Percentiles rank a stretch among this genome's conserved stretches.
These are phyloP conservation scores for Crucihimalaya himalaica DNA, from an alignment of 345 rosid genomes.

Conservation along the genomic window DNA sequence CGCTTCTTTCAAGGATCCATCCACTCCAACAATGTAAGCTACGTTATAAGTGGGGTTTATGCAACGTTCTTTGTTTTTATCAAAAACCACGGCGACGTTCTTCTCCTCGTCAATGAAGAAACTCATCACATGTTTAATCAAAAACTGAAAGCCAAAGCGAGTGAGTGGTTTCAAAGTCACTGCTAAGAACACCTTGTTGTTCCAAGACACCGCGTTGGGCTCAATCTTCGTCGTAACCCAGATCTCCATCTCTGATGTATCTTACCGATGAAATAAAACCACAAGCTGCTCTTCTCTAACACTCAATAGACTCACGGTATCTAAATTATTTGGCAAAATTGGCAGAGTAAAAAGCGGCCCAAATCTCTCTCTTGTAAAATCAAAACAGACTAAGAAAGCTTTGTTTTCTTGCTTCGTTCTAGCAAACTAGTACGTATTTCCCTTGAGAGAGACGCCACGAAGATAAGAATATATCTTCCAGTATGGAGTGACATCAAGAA, in stretches of 20 bases:
- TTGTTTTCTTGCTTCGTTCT: neutral
- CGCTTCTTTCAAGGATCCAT: neutral
- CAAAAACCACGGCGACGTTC: neutral
- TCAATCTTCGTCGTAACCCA: neutral
- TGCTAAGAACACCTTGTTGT: neutral
- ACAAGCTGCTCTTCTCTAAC: neutral
- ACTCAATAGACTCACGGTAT: neutral
- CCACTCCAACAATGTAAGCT: neutral
- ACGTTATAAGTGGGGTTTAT: neutral
- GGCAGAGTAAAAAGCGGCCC: too few species aligned
- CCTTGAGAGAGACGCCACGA: neutral
- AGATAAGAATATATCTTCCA: accelerated
- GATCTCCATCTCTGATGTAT: neutral
- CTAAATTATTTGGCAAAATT: too few species aligned
- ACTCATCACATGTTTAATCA: neutral
- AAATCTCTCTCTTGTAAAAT: neutral
- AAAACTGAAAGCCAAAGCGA: neutral
- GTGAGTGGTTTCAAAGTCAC: neutral
- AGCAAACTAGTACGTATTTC: neutral
- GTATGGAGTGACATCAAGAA: neutral
- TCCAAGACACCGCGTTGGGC: neutral
- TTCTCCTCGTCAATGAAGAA: neutral
- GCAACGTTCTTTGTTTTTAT: neutral
- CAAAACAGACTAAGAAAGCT: neutral
- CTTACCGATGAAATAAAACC: neutral